Evolutionary conservation across 2,329 filamentous ascomycete species (phyloP), one percentile per base, ranked within the genome.

Genomic region (Geosmithia morbida): DNA sequence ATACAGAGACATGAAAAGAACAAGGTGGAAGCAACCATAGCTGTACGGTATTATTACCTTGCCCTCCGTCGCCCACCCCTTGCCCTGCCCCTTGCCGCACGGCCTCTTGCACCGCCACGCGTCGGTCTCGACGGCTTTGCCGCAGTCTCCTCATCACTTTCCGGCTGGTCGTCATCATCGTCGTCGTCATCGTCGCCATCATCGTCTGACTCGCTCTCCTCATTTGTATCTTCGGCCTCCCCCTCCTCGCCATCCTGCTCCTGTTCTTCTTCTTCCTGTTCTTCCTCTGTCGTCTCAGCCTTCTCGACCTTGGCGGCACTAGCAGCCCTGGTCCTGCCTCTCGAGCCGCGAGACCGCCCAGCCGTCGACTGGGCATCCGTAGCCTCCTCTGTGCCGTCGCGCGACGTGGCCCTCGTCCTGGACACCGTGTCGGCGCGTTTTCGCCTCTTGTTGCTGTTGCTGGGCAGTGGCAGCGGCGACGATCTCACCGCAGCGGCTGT

Each of bases 341-440:
- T 57, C 1, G 64, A 59, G n/a, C 65, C 64, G 49, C 70, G 65
- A n/a, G 44, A 30, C 54, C 63, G 68, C 17, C 53, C 48, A 4
- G 52, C 53, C 5, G 62, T 61, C 47, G 66, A 62, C 43, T 56
- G 53, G 40, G 63, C 55, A 51, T 69, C 68, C 47, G 69, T 63
- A 52, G 63, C 59, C 46, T 73, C 65, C 54, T 71, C 62, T 13
- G 66, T 73, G 48, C 71, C 72, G 11, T 73, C 71, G 5, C 68
- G 66, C 13, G 70, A 69, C n/a, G 63, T 59, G 8, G 61, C 63
- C 45, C 65, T 66, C 1, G 64, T 59, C 48, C 63, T 65, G 11
- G 66, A 58, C 1, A 56, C 56, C 2, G 64, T 62, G 18, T 61
- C 61, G 18, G 61, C 62, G 37, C 70, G 64, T 58, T 71, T 73